A percentile compares a stretch with the other conserved stretches of the same genome.
phyloP scores from a whole-genome alignment of 768 basidiomycete genomes.

The Leccinum subtestaceum region DNA sequence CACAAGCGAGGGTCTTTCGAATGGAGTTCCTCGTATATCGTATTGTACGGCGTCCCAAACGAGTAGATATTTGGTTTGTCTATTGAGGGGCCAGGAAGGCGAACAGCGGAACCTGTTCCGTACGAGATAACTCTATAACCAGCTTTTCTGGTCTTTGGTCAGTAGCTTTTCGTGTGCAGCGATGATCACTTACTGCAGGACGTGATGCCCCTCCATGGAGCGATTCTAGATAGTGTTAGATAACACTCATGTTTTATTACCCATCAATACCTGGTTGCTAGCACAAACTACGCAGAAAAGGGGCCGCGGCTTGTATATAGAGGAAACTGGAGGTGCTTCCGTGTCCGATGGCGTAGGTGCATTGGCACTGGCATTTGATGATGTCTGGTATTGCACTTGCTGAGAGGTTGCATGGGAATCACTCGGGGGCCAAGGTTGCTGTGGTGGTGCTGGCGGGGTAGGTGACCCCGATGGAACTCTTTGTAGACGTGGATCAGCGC shows the following conservation, averaged over 20 bases:
- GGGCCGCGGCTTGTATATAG: conserved; percentile 62
- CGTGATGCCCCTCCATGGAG: conserved; percentile 97
- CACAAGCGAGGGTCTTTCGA: conserved; percentile 82
- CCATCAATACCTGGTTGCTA: conserved; percentile 82
- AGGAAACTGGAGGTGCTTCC: conserved; percentile 9
- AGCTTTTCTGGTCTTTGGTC: conserved; percentile 65
- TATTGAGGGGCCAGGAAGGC: conserved; percentile 92
- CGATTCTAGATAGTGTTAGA: conserved; percentile 63
- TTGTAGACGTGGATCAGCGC: conserved; percentile 65
- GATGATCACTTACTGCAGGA: conserved; percentile 65
- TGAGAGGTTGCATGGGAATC: conserved; percentile 14
- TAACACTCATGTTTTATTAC: neutral
- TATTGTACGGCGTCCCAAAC: conserved; percentile 96
- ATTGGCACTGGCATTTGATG: conserved; percentile 9
- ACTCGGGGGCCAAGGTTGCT: conserved; percentile 25
- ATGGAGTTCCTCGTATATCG: conserved; percentile 88
- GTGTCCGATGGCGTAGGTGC: neutral
- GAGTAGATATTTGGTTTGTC: conserved; percentile 97
- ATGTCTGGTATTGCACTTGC: conserved; percentile 18
- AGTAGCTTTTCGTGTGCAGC: neutral
- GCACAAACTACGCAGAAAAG: conserved; percentile 98
- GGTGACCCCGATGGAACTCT: conserved; percentile 42
- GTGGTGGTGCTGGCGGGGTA: conserved; percentile 24
- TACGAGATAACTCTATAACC: conserved; percentile 90
- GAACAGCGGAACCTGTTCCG: conserved; percentile 96